Conservation (phyloP, 2,329 filamentous ascomycete genomes). For the Fusarium burgessii region DNA sequence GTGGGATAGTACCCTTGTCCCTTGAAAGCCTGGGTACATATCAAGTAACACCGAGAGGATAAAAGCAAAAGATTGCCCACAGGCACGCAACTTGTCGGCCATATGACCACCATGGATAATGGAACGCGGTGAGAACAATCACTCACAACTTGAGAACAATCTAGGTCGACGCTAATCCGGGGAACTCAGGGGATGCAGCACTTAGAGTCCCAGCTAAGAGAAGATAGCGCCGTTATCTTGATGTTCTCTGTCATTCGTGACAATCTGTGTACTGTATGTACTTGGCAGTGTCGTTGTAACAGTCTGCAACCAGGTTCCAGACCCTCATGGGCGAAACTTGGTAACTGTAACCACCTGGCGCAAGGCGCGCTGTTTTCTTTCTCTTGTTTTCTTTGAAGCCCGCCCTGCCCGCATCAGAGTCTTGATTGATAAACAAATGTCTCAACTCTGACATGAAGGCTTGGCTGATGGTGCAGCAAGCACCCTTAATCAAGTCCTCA, state of each 20-base stretch:
- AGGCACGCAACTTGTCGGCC: constrained; percentile 4
- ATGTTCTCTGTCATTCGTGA: constrained; percentile 27
- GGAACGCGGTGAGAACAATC: constrained; percentile 32
- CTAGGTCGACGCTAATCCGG: constrained; percentile 28
- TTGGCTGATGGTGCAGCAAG: constrained; percentile 6
- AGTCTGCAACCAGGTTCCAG: background rate
- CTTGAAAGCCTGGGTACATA: background rate
- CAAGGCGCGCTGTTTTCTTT: constrained; percentile 11
- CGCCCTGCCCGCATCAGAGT: constrained; percentile 2
- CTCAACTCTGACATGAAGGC: constrained; percentile 4
- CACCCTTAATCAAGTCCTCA: constrained; percentile 2
- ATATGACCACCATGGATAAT: constrained; percentile 7
- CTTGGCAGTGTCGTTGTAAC: background rate
- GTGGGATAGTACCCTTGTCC: background rate
- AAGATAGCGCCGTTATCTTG: constrained; percentile 38
- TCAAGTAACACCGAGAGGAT: constrained; percentile 24
- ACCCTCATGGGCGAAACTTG: constrained; percentile 14
- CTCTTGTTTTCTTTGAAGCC: background rate
- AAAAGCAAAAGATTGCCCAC: constrained; percentile 26
- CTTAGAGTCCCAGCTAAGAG: constrained; percentile 23
- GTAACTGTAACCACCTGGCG: constrained; percentile 4
- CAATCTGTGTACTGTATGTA: background rate
- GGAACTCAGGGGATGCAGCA: constrained; percentile 37
- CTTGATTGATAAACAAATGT: constrained; percentile 31
- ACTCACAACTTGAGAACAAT: constrained; percentile 23